Conservation (phyloP, 2,329 filamentous ascomycete species). For the Gaeumannomyces tritici region DNA sequence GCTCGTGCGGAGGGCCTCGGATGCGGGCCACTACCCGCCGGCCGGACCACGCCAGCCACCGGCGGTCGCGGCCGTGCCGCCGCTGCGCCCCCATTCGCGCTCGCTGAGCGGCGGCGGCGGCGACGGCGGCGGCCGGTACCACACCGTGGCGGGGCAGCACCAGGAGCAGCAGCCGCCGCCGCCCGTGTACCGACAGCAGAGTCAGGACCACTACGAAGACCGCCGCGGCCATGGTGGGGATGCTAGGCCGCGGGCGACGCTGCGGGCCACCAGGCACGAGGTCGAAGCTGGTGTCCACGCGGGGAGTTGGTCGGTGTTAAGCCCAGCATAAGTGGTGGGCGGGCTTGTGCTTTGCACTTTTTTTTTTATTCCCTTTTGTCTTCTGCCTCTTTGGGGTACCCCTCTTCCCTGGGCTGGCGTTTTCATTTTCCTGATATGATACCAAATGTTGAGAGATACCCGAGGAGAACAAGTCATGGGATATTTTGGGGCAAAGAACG, state of each 20-base stretch:
- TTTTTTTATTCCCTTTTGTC: not conserved
- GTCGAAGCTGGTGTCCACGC: not conserved
- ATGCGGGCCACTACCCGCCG: not conserved
- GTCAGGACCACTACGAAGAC: not conserved
- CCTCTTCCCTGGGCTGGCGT: not conserved
- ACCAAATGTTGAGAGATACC: not conserved
- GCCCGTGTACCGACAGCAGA: not conserved
- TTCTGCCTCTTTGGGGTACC: not conserved
- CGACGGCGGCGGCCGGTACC: too few relatives aligned
- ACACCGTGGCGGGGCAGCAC: not conserved
- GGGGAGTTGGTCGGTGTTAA: conserved; percentile 2
- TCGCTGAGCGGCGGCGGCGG: not conserved
- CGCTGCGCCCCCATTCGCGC: not conserved
- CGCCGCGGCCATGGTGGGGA: not conserved
- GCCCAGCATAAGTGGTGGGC: not conserved
- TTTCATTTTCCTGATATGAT: not conserved
- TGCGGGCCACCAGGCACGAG: not conserved
- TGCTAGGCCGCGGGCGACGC: not conserved
- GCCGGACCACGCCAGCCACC: not conserved
- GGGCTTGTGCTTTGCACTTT: not conserved
- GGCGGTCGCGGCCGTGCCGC: too few relatives aligned
- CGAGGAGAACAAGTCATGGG: not conserved
- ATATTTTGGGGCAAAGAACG: too few relatives aligned
- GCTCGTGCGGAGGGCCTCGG: not conserved
- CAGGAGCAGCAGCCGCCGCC: not conserved